Evolutionary conservation across 1,139 yeast species (phyloP).

Genomic region (Geotrichum australiense): DNA sequence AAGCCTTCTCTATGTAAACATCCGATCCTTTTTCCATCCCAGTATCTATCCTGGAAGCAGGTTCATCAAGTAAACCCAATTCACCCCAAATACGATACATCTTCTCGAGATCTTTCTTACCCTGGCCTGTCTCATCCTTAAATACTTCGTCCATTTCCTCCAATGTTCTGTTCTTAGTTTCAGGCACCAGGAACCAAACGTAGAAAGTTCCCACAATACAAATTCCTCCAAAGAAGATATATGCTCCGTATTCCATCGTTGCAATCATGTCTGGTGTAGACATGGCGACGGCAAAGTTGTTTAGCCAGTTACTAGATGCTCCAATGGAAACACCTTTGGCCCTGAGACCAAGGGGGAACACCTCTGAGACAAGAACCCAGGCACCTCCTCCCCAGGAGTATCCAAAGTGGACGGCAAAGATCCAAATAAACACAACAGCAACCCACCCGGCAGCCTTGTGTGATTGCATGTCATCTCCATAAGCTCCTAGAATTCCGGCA

Average conservation of each 20-base stretch:
- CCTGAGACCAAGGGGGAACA: slow-evolving; percentile 63
- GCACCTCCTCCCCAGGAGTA: slow-evolving; percentile 76
- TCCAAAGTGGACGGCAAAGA: slow-evolving; percentile 67
- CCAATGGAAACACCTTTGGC: slow-evolving; percentile 69
- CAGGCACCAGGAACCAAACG: slow-evolving; percentile 41
- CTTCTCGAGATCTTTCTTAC: slow-evolving; percentile 18
- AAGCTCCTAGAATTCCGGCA: slow-evolving; percentile 29
- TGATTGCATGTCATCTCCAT: slow-evolving; percentile 20
- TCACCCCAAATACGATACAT: slow-evolving; percentile 21
- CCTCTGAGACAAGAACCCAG: slow-evolving; percentile 73
- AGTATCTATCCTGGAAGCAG: slow-evolving; percentile 9
- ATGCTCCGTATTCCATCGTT: slow-evolving; percentile 34
- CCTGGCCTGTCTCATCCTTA: slow-evolving; percentile 21
- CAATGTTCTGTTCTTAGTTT: slow-evolving; percentile 42
- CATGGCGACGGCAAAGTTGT: slow-evolving; percentile 65
- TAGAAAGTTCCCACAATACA: slow-evolving; percentile 24
- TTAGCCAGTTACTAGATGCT: slow-evolving; percentile 75
- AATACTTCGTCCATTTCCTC: slow-evolving; percentile 45
- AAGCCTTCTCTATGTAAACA: slow-evolving; percentile 4
- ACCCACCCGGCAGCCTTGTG: slow-evolving; percentile 42
- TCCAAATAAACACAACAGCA: slow-evolving; percentile 60
- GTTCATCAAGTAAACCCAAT: slow-evolving; percentile 20
- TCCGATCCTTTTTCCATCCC: background rate
- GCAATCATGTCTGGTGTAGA: slow-evolving; percentile 65
- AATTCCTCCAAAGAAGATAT: slow-evolving; percentile 43